Base-by-base conservation (phyloP, 495 filamentous ascomycete species). In the Penicillium psychrofluorescens region DNA sequence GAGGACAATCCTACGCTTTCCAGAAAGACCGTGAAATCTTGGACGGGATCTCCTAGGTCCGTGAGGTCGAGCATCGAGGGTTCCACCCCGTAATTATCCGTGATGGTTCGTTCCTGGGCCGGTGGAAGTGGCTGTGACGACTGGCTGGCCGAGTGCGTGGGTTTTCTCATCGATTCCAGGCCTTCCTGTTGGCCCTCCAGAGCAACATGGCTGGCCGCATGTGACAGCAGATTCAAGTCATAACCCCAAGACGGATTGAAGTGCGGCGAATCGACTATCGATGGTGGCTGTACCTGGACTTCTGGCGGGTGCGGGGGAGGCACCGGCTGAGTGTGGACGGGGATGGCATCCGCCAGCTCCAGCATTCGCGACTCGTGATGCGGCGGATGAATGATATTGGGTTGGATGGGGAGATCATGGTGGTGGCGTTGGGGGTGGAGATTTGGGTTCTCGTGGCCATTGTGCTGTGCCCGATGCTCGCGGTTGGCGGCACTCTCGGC, bases 211-310 rank as follows among this genome's bases (percentile, higher is more conserved):
- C 68, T 72, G 12, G 70, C 70, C 16, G 70, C 70, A 58, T 74
- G 70, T 31, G 70, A 74, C 38, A 74, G 52, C 13, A 74, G 62
- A 36, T 74, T 74, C 41, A 74, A 49, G 44, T 74, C 70, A 46
- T 74, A 74, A 11, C 70, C 70, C 70, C 70, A 74, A 6, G 70
- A 74, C 1, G 68, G 70, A 52, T 74, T 72, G 50, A 74, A 71
- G 33, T 71, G 70, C 32, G 66, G 53, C 16, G 67, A 65, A 40
- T 70, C 70, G 33, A 71, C 59, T 29, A 72, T 68, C 3, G 68
- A 56, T n/a, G 66, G 59, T 10, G 62, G 57, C 38, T 70, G 68
- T 11, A 63, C 50, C 40, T 69, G 63, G 12, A 67, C 57, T 43
- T 72, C 66, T 34, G 67, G 60, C 41, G 60, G 56, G 43, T 54